These are phyloP conservation scores for Epichloe gansuensis DNA, from an alignment of 2,329 filamentous ascomycete species.

Conservation along the genomic window DNA sequence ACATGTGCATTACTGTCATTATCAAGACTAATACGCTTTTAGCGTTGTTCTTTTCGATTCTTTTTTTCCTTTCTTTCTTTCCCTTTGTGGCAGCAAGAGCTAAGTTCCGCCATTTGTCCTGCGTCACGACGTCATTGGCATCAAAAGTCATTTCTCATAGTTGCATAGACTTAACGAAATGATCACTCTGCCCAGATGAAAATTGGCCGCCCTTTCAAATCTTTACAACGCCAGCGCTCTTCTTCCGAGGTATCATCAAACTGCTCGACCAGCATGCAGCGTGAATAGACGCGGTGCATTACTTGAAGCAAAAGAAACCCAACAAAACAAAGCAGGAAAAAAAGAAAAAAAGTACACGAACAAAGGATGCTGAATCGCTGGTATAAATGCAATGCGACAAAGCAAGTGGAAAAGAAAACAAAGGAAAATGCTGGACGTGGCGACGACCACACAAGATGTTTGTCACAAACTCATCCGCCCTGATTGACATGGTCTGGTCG, in stretches of 20 bases:
- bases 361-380: conserved; percentile 9
- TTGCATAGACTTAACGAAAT: background rate
- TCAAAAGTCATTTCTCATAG: conserved; percentile 2
- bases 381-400: conserved; percentile 9
- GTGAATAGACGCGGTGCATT: background rate
- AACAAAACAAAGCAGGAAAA: background rate
- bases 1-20: background rate
- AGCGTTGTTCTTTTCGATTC: background rate
- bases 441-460: background rate
- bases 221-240: conserved; percentile 9
- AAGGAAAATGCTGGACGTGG: background rate
- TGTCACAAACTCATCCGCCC: conserved; percentile 2
- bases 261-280: conserved; percentile 14
- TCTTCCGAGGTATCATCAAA: background rate
- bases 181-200: background rate
- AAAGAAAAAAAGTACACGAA: conserved; percentile 3
- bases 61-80: background rate
- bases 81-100: background rate
- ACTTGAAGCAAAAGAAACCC: background rate
- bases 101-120: background rate
- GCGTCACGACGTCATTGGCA: background rate
- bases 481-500: background rate
- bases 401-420: background rate
- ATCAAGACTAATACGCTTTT: background rate
- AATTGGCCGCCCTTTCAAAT: background rate